Evolutionary conservation across 2,329 filamentous ascomycete genomes (phyloP), one percentile per base, ranked within the genome.

Genomic region (Coniochaeta pulveracea): DNA sequence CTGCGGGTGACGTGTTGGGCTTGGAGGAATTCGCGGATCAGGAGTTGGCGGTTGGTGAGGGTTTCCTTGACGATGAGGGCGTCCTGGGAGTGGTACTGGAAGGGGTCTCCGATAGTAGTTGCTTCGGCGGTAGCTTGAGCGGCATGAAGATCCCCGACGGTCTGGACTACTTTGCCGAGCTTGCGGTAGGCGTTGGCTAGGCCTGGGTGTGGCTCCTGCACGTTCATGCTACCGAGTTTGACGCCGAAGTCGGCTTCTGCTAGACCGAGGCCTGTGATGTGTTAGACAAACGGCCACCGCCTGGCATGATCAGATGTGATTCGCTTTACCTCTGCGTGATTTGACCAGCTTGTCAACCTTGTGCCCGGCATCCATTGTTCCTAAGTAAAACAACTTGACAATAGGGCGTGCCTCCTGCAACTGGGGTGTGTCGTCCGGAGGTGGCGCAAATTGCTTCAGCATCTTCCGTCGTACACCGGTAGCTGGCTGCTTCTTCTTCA

Each of bases 31-130:
- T 98, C 91, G 38, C 91, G 85, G 26, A 94, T 80, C 14, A 98
- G 72, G 41, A 98, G 94, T 59, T 98, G 91, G 10, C 91, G 83
- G 61, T 98, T 98, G 4, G 91, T 98, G 41, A 98, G 71, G 9
- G 88, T 94, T 54, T 98, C 91, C 58, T 98, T 98, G 44, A 96
- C 91, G 47, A 96, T 93, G 52, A 95, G 93, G 27, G 91, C 85
- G 56, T 98, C 91, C 37, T 85, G 80, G 27, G 86, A 94, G 59
- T 96, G 86, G 52, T 96, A 95, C 48, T 88, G 83, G 41, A 98
- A 76, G 9, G 91, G 85, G 47, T 98, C 91, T 28, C 85, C 86
- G 33, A 98, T 71, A 2, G 89, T 95, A 7, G 89, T 93, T 7
- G 91, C 91, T 63, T 98, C 89, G 11, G 86, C 88, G 3, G 91